These are phyloP conservation scores for Trichaptum fuscoviolaceum DNA, from an alignment of 768 basidiomycete species.

Conservation along the genomic window DNA sequence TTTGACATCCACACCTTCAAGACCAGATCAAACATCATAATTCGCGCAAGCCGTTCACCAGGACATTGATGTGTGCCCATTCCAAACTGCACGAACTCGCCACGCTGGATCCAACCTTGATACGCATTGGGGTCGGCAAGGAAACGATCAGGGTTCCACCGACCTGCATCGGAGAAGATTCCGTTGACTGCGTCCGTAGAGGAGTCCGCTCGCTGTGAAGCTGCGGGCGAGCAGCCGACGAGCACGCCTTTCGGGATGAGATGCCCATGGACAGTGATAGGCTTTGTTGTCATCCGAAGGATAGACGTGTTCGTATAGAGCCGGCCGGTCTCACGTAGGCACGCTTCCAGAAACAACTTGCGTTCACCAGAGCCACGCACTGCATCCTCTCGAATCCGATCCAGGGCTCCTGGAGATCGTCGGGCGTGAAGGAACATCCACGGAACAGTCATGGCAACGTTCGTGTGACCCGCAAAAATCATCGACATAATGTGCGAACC, in stretches of 20 bases:
- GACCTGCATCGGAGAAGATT: neutral
- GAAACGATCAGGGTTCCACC: slow-evolving; percentile 3
- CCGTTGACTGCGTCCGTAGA: neutral
- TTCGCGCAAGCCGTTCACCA: neutral
- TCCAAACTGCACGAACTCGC: slow-evolving; percentile 1
- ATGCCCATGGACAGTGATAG: neutral
- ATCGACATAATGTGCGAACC: slow-evolving; percentile 1
- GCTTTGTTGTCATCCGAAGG: neutral
- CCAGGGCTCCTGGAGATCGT: neutral
- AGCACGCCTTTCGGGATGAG: neutral
- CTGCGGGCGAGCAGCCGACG: neutral
- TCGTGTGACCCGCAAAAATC: slow-evolving; percentile 3
- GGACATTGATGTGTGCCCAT: slow-evolving; percentile 1
- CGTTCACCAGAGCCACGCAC: neutral
- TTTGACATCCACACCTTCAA: slow-evolving; percentile 3
- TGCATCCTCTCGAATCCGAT: neutral
- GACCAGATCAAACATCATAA: neutral
- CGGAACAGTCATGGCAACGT: slow-evolving; percentile 1
- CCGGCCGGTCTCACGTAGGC: slow-evolving; percentile 1
- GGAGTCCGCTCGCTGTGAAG: neutral
- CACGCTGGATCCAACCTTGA: neutral
- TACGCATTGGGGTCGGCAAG: neutral
- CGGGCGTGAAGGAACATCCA: slow-evolving; percentile 4
- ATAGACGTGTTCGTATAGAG: slow-evolving; percentile 1
- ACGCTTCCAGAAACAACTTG: slow-evolving; percentile 3